Conservation (phyloP, 169 alveolate genomes). For the Plasmodium gallinaceum region DNA sequence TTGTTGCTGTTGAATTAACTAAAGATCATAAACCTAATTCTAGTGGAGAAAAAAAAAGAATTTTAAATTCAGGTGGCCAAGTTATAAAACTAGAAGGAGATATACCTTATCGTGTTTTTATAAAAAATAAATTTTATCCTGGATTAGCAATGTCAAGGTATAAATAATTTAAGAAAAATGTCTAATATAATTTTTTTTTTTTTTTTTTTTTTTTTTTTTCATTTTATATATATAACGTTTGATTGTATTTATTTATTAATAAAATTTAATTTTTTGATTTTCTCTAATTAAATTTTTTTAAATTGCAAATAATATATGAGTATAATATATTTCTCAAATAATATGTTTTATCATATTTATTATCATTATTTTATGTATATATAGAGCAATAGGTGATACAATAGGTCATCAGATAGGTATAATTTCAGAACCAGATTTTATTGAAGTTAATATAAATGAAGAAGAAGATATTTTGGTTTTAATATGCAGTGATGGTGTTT, state of each 20-base stretch:
- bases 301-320: no score
- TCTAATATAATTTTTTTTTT: no score
- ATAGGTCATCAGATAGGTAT: slow-evolving; percentile 76
- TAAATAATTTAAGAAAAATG: background rate
- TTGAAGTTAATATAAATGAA: slow-evolving; percentile 50
- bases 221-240: no score
- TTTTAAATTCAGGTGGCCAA: slow-evolving; percentile 88
- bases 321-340: no score
- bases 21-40: slow-evolving; percentile 89
- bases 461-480: slow-evolving; percentile 83
- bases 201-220: no score
- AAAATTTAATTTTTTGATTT: no score
- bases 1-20: slow-evolving; percentile 82
- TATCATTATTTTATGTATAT: background rate
- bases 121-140: slow-evolving; percentile 86
- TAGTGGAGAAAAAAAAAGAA: slow-evolving; percentile 87
- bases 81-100: slow-evolving; percentile 87
- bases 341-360: no score
- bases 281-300: no score
- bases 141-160: slow-evolving; percentile 92
- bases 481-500: slow-evolving; percentile 91
- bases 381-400: slow-evolving; percentile 79
- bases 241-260: no score
- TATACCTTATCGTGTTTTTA: slow-evolving; percentile 89
- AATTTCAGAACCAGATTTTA: slow-evolving; percentile 68